Evolutionary conservation across 2,329 filamentous ascomycete species (phyloP).

Genomic region (Periglandula ipomoeae): DNA sequence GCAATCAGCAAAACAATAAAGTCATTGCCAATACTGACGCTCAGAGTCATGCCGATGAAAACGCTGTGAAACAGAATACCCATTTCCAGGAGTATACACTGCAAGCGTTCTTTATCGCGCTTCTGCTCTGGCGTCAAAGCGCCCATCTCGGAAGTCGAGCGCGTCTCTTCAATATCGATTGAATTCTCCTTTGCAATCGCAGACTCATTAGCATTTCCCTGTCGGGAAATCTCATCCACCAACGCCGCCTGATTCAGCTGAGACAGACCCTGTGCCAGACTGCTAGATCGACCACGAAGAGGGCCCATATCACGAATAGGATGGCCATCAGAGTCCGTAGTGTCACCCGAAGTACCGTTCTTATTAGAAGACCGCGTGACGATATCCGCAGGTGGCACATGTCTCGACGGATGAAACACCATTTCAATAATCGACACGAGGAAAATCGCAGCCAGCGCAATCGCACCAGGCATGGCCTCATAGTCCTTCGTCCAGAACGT

Average conservation of each 20-base stretch:
- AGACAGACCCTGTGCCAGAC: slow-evolving; percentile 24
- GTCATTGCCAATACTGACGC: slow-evolving; percentile 64
- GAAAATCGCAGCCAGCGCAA: slow-evolving; percentile 70
- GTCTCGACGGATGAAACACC: slow-evolving; percentile 40
- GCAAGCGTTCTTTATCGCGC: slow-evolving; percentile 56
- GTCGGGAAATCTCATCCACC: slow-evolving; percentile 4
- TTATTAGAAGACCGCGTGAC: background rate
- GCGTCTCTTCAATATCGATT: background rate
- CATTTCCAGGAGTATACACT: slow-evolving; percentile 69
- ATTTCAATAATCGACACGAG: slow-evolving; percentile 77
- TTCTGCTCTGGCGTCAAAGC: slow-evolving; percentile 42
- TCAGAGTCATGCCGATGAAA: slow-evolving; percentile 78
- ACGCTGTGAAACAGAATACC: slow-evolving; percentile 57
- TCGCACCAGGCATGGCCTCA: slow-evolving; percentile 67
- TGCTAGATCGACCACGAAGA: slow-evolving; percentile 23
- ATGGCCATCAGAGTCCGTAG: slow-evolving; percentile 1
- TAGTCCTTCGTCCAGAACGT: slow-evolving; percentile 68
- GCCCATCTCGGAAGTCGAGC: slow-evolving; percentile 2
- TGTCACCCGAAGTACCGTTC: background rate
- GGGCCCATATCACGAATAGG: slow-evolving; percentile 25
- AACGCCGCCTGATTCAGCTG: slow-evolving; percentile 14
- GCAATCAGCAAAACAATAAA: slow-evolving; percentile 74
- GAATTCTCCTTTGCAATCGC: background rate
- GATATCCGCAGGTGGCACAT: slow-evolving; percentile 14
- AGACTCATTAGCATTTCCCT: background rate